These are phyloP conservation scores for Cicer pinnatifidum DNA, from an alignment of 306 rosid genomes.

Conservation along the genomic window DNA sequence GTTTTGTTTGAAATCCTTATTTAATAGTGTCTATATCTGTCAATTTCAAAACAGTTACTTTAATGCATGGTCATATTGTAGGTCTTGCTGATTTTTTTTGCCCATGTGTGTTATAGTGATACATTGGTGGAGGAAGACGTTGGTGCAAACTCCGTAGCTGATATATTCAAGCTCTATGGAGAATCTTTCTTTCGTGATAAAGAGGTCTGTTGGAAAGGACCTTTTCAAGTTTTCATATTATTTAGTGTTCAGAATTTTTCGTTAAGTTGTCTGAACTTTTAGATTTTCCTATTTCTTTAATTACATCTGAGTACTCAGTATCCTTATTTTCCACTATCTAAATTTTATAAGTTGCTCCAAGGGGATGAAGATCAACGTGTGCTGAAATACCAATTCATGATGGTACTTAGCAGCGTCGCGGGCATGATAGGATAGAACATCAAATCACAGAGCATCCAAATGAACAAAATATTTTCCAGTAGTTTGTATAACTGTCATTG, in stretches of 20 bases:
- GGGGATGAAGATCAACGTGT: neutral
- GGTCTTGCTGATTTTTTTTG: conserved; percentile 42
- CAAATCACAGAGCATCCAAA: conserved; percentile 2
- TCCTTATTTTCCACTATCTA: conserved; percentile 13
- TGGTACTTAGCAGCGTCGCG: neutral
- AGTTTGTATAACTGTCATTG: neutral
- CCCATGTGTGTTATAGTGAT: conserved; percentile 67
- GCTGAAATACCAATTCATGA: conserved; percentile 20
- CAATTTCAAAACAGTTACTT: conserved; percentile 24
- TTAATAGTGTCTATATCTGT: conserved; percentile 4
- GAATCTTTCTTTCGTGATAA: conserved; percentile 82
- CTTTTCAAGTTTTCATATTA: conserved; percentile 26
- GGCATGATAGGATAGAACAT: neutral
- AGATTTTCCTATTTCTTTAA: conserved; percentile 11
- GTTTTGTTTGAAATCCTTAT: conserved; percentile 39
- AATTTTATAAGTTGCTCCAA: conserved; percentile 15
- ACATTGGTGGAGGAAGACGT: conserved; percentile 73
- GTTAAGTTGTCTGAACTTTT: conserved; percentile 28
- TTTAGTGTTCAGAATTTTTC: conserved; percentile 27
- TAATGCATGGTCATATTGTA: conserved; percentile 21
- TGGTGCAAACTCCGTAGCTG: conserved; percentile 76
- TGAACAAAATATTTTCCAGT: neutral
- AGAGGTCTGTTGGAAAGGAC: conserved; percentile 70
- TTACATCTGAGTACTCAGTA: conserved; percentile 5
- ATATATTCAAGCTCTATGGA: conserved; percentile 81